A percentile compares a stretch with the other conserved stretches of the same genome.
Evolutionary conservation across 1,284 basidiomycete species (phyloP).

Genomic region (Coniferiporia sulphurascens): DNA sequence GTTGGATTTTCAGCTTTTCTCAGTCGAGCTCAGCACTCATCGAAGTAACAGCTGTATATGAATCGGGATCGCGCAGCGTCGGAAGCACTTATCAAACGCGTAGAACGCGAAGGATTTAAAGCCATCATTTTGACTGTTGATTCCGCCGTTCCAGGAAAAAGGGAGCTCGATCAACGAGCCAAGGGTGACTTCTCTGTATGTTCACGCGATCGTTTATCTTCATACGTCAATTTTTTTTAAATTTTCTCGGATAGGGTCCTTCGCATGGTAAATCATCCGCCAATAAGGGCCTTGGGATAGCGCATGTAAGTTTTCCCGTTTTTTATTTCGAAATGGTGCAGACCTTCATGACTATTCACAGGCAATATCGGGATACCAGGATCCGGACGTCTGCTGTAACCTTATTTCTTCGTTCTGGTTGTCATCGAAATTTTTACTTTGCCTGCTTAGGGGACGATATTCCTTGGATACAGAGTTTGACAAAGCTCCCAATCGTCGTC

Average conservation of each 20-base stretch:
- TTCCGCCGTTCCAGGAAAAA: conserved; percentile 57
- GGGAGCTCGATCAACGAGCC: conserved; percentile 40
- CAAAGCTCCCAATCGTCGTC: conserved; percentile 45
- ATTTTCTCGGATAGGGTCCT: conserved; percentile 34
- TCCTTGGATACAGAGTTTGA: conserved; percentile 38
- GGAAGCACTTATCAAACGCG: conserved; percentile 46
- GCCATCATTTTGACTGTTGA: conserved; percentile 56
- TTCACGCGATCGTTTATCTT: background rate
- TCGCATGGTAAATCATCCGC: conserved; percentile 39
- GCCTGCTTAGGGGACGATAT: conserved; percentile 27
- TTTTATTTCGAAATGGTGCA: background rate
- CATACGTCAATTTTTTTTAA: background rate
- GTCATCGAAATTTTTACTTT: background rate
- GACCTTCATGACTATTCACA: conserved; percentile 1
- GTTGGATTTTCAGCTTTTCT: background rate
- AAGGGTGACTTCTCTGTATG: conserved; percentile 23
- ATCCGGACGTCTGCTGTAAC: conserved; percentile 50
- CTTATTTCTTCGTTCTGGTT: background rate
- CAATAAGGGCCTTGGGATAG: conserved; percentile 34
- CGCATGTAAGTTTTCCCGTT: conserved; percentile 32
- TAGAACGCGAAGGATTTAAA: conserved; percentile 50
- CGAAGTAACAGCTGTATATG: conserved; percentile 38
- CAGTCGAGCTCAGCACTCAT: background rate
- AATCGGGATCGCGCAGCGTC: conserved; percentile 52
- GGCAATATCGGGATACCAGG: conserved; percentile 43